phyloP scores from a whole-genome alignment of 2,329 filamentous ascomycete genomes.

The Aspergillus ochraceus region DNA sequence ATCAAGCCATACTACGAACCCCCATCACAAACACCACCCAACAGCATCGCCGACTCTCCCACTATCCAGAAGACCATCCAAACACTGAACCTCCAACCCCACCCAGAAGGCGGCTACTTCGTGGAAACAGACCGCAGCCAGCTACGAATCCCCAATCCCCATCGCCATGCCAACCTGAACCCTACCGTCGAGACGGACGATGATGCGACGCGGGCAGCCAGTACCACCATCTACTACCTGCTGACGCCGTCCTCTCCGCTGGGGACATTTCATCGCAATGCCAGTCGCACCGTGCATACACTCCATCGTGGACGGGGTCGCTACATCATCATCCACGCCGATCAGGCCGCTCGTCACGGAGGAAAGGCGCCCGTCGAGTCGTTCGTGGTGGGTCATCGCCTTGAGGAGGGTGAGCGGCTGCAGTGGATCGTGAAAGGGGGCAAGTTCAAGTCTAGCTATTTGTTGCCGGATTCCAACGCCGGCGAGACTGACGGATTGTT shows the following conservation, averaged over 20 bases:
- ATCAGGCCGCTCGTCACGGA: slow-evolving; percentile 36
- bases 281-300: slow-evolving; percentile 63
- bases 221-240: slow-evolving; percentile 65
- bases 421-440: slow-evolving; percentile 71
- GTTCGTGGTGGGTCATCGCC: slow-evolving; percentile 62
- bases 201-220: slow-evolving; percentile 37
- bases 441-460: slow-evolving; percentile 65
- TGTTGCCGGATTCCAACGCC: slow-evolving; percentile 51
- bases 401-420: slow-evolving; percentile 59
- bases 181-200: slow-evolving; percentile 14
- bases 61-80: slow-evolving; percentile 41
- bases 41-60: slow-evolving; percentile 25
- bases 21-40: no score
- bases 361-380: slow-evolving; percentile 50
- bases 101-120: slow-evolving; percentile 67
- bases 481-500: slow-evolving; percentile 53
- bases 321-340: slow-evolving; percentile 65
- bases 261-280: slow-evolving; percentile 65
- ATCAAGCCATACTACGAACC: no score
- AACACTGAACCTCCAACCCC: slow-evolving; percentile 51
- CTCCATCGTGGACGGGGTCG: slow-evolving; percentile 62
- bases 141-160: no score
- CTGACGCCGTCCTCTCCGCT: slow-evolving; percentile 57
- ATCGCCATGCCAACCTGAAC: slow-evolving; percentile 47
- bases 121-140: slow-evolving; percentile 56